Evolutionary conservation across 805 yeast species (phyloP), one percentile per base, ranked within the genome.

Genomic region (Lipomyces sp.): DNA sequence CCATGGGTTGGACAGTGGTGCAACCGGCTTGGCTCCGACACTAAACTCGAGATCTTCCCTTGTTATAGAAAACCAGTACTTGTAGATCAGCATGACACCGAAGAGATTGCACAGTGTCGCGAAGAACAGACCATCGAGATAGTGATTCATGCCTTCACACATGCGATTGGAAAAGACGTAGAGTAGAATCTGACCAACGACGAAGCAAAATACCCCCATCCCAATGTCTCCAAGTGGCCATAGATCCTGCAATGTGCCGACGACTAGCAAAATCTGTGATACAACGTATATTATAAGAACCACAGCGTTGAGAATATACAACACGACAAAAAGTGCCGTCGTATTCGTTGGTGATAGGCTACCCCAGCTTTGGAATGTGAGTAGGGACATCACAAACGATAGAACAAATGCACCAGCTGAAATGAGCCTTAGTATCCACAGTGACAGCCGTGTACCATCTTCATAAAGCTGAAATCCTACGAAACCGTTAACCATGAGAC

Each of bases 1-100:
- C 68, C 70, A 63, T 3, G 63, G 48, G 13, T 37, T 53, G 11
- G 58, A 58, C 37, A 39, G 80, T 78, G 80, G 78, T 32, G 70
- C 81, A 24, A 78, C 80, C 68, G 82, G 85, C 65, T 80, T 80
- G 50, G 81, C 80, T 65, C 86, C 83, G 60, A 91, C 95, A 59
- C 92, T 86, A 77, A 94, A 95, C 79, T 94, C 99, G 73, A 94
- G 86, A 77, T 95, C 98, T 74, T 94, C 98, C 64, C 88, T 87
- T 11, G 98, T 95, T 61, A 94, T 88, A 84, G 93, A 92, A 75
- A 93, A 98, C 97, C 98, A 94, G 72, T 87, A 91, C 79, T 95
- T 93, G 81, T 92, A 94, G 60, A 94, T 82, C 98, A 95, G 94
- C 97, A 95, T 92, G 63, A 90, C 80, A 3, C 96, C 84, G 73